Evolutionary conservation across 305 asterid species (phyloP), one percentile per base, ranked within the genome.

Genomic region (Striga hermonthica): DNA sequence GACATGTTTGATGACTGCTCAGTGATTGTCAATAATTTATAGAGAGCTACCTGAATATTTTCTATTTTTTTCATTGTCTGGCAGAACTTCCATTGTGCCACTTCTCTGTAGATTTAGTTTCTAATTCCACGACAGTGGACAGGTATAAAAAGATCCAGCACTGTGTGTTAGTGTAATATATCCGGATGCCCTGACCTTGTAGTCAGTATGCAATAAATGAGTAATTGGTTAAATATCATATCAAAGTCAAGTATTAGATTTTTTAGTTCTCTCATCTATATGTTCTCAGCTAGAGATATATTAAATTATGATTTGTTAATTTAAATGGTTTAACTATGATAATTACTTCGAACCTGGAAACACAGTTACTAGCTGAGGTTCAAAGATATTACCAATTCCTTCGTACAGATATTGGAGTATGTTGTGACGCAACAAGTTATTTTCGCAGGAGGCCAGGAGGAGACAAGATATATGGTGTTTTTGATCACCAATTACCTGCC

Each of bases 361-460:
- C 31, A 40, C 43, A 54, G 50, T 36, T 44, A 11, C 10, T 54
- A 39, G 55, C 67, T 70, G 57, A 3, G 49, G 11, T 3, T 9
- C 9, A 7, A 0, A 43, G 10, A 49, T 62, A 39, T 34, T 22
- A 22, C 2, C 31, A 22, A 22, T 22, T 22, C 31, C 31, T 22
- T 22, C 31, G 2, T 22, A 22, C 31, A 22, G 31, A 22, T 22
- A 22, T 64, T 34, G 57, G 57, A 58, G 40, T 60, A 44, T 47
- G 8, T 44, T 22, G 48, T 57, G 58, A 69, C 38, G 53, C 50
- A 41, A 71, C 61, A 22, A 35, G 57, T 70, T 72, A 61, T 56
- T 70, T 75, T 79, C 37, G 45, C 87, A 92, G 98, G 96, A 84
- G 98, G 77, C 85, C 96, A 64, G 98, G 97, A 68, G 98, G 98